These are phyloP conservation scores for Bidens hawaiensis DNA, from an alignment of 140 eudicot species.

Conservation along the genomic window DNA sequence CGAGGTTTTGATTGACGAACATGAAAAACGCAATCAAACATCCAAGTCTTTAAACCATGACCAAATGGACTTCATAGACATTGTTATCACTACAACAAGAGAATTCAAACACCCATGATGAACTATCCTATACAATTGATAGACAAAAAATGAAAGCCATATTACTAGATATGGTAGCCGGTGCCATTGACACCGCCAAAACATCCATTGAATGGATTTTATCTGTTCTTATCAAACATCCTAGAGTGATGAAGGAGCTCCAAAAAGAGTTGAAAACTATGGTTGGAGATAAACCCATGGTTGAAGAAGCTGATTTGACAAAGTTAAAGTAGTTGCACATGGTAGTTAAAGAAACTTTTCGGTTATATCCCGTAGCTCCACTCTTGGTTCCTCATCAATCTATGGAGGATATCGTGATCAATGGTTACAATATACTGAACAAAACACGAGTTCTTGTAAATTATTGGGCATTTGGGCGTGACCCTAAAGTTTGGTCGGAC, in stretches of 20 bases:
- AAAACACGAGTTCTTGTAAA: conserved; percentile 11
- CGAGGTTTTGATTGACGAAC: conserved; percentile 19
- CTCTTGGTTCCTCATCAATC: conserved; percentile 18
- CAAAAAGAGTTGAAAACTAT: conserved; percentile 12
- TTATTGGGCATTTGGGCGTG: conserved; percentile 21
- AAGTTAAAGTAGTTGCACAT: conserved; percentile 10
- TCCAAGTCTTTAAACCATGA: not conserved
- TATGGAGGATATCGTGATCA: conserved; percentile 6
- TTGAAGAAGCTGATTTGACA: conserved; percentile 19
- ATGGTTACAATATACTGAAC: conserved; percentile 15
- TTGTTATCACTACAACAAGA: conserved; percentile 6
- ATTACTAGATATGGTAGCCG: conserved; percentile 20
- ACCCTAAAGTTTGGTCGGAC: conserved; percentile 20
- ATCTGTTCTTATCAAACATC: conserved; percentile 17
- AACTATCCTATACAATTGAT: conserved; percentile 18
- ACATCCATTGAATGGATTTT: conserved; percentile 11
- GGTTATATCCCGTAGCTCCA: conserved; percentile 11
- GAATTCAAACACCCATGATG: conserved; percentile 12
- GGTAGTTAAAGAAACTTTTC: conserved; percentile 22
- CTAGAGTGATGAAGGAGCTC: conserved; percentile 19
- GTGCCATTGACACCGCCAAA: conserved; percentile 11
- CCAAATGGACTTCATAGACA: conserved; percentile 23
- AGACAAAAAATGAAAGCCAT: conserved; percentile 26
- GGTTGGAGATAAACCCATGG: conserved; percentile 15
- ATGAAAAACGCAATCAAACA: conserved; percentile 1